Conservation (phyloP, 139 green algal genomes). For the Volvox africanus region DNA sequence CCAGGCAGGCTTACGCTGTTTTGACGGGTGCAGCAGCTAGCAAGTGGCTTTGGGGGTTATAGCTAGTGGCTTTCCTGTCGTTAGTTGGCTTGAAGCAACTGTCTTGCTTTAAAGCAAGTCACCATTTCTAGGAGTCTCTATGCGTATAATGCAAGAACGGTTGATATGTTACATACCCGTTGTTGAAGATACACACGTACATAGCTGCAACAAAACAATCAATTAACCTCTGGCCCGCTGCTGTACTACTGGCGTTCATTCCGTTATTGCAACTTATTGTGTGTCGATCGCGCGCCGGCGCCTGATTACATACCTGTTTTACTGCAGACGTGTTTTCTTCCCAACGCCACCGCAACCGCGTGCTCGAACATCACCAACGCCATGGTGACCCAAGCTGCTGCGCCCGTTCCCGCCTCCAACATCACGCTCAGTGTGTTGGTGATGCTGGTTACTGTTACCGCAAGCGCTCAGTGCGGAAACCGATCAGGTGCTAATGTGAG, state of each 20-base stretch:
- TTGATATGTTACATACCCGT: too few relatives aligned
- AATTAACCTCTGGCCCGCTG: not conserved
- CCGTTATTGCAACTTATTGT: not conserved
- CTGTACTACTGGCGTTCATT: not conserved
- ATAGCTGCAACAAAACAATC: too few relatives aligned
- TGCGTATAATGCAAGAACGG: too few relatives aligned
- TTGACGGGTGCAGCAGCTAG: too few relatives aligned
- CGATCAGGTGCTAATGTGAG: not conserved
- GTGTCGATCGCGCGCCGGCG: not conserved
- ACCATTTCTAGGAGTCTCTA: too few relatives aligned
- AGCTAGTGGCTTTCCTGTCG: too few relatives aligned
- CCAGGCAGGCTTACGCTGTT: too few relatives aligned
- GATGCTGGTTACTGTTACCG: not conserved
- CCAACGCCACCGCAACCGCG: not conserved
- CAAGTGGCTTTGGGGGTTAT: too few relatives aligned
- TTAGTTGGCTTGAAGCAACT: too few relatives aligned
- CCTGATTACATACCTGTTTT: not conserved
- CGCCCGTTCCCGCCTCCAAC: not conserved
- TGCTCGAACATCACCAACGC: not conserved
- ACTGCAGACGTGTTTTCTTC: not conserved
- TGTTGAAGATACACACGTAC: too few relatives aligned
- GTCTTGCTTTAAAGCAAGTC: too few relatives aligned
- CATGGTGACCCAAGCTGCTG: not conserved
- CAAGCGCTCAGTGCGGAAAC: not conserved
- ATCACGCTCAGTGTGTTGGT: not conserved